Evolutionary conservation across 1,284 basidiomycete species (phyloP).

Genomic region (Somion occarium): DNA sequence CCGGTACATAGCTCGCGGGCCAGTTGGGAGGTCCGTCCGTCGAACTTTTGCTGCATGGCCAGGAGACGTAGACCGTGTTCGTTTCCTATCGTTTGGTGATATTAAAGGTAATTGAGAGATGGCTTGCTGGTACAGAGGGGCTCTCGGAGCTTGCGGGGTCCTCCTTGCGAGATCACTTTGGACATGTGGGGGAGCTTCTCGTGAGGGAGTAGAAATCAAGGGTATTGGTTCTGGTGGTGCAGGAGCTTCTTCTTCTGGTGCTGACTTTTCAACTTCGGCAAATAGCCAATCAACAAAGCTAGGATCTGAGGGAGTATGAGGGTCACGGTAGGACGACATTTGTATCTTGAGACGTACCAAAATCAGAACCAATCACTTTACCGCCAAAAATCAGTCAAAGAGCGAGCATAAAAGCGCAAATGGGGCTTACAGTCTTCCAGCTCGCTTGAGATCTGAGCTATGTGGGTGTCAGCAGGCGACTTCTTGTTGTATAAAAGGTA

Average conservation of each 20-base stretch:
- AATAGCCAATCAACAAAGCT: slow-evolving; percentile 85
- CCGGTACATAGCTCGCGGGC: slow-evolving; percentile 70
- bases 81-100: slow-evolving; percentile 55
- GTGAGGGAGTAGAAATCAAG: slow-evolving; percentile 29
- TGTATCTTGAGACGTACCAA: slow-evolving; percentile 40
- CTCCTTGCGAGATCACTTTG: slow-evolving; percentile 39
- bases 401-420: slow-evolving; percentile 7
- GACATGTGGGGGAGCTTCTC: slow-evolving; percentile 25
- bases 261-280: slow-evolving; percentile 66
- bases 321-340: slow-evolving; percentile 14
- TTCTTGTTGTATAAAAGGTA: slow-evolving; percentile 5
- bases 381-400: slow-evolving; percentile 18
- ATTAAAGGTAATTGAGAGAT: slow-evolving; percentile 56
- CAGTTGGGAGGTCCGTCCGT: slow-evolving; percentile 70
- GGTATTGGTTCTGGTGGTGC: slow-evolving; percentile 29
- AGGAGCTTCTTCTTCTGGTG: slow-evolving; percentile 39
- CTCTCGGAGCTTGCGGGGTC: slow-evolving; percentile 31
- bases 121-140: slow-evolving; percentile 61
- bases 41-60: slow-evolving; percentile 60
- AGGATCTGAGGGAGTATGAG: slow-evolving; percentile 42
- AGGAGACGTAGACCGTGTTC: slow-evolving; percentile 74
- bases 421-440: slow-evolving; percentile 69
- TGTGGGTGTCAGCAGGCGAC: slow-evolving; percentile 14
- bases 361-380: slow-evolving; percentile 75
- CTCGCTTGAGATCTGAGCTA: slow-evolving; percentile 79